Conservation (phyloP, 495 filamentous ascomycete genomes). For the Penicillium argentinense region DNA sequence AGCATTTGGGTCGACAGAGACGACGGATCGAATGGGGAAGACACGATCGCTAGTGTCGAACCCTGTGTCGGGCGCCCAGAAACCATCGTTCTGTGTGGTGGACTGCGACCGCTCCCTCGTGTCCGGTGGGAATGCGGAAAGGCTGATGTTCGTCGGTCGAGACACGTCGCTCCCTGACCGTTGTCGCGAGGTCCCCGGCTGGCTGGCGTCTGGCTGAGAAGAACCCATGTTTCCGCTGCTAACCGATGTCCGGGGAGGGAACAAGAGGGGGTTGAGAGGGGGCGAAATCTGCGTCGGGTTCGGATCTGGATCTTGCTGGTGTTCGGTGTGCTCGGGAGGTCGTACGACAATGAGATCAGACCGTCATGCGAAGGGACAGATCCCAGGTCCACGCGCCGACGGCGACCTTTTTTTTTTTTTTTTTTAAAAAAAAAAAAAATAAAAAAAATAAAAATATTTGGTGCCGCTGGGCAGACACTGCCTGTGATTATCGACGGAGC, state of each 20-base stretch:
- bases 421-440: too few relatives aligned
- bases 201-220: constrained; percentile 4
- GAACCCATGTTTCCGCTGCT: constrained; percentile 7
- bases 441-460: too few relatives aligned
- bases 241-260: background rate
- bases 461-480: too few relatives aligned
- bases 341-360: too few relatives aligned
- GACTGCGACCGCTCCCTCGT: constrained; percentile 24
- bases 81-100: constrained; percentile 5
- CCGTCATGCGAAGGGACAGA: too few relatives aligned
- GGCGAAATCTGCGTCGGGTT: background rate
- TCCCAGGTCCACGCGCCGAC: too few relatives aligned
- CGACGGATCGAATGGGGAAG: constrained; percentile 80
- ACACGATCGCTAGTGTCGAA: constrained; percentile 60
- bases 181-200: constrained; percentile 14
- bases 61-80: constrained; percentile 3
- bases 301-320: too few relatives aligned
- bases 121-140: background rate
- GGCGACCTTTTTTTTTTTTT: too few relatives aligned
- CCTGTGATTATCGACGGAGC: constrained; percentile 3
- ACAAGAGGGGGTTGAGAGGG: background rate
- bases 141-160: constrained; percentile 2
- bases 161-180: constrained; percentile 16
- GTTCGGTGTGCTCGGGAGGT: too few relatives aligned
- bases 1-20: constrained; percentile 65